Percentiles rank a stretch among this genome's conserved stretches.
Evolutionary conservation across 2,329 filamentous ascomycete genomes (phyloP).

Genomic region (Fusarium camptoceras): DNA sequence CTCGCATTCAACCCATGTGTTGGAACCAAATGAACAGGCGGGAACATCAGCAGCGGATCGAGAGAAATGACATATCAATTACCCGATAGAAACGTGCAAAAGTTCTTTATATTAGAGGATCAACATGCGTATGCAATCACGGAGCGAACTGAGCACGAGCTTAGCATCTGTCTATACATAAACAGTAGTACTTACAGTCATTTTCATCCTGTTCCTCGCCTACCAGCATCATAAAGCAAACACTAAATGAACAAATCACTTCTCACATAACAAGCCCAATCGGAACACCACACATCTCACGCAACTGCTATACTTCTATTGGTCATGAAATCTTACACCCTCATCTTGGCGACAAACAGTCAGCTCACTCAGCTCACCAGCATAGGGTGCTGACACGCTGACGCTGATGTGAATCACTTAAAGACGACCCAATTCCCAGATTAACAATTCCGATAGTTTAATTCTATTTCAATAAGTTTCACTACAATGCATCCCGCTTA

Average conservation of each 20-base stretch:
- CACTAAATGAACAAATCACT: not conserved
- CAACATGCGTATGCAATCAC: too few species aligned
- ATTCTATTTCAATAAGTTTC: not conserved
- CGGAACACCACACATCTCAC: not conserved
- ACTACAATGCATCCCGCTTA: constrained; percentile 30
- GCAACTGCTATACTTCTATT: not conserved
- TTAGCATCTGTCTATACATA: not conserved
- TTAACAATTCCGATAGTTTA: not conserved
- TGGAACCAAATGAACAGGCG: fast-evolving
- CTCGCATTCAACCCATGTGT: not conserved
- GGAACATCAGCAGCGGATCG: too few species aligned
- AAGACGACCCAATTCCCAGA: not conserved
- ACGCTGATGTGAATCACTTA: not conserved
- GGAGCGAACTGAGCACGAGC: not conserved
- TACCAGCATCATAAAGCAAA: not conserved
- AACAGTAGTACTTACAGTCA: not conserved
- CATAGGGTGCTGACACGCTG: constrained; percentile 13
- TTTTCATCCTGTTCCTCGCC: not conserved
- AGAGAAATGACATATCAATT: too few species aligned
- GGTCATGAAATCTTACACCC: not conserved
- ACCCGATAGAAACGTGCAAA: not conserved
- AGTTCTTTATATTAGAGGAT: too few species aligned
- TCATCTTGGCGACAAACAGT: not conserved
- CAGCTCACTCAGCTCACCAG: constrained; percentile 15
- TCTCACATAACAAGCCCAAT: not conserved